A percentile compares a stretch with the other conserved stretches of the same genome.
Conservation (phyloP, 1,139 yeast species). For the Sugiyamaella castrensis region DNA sequence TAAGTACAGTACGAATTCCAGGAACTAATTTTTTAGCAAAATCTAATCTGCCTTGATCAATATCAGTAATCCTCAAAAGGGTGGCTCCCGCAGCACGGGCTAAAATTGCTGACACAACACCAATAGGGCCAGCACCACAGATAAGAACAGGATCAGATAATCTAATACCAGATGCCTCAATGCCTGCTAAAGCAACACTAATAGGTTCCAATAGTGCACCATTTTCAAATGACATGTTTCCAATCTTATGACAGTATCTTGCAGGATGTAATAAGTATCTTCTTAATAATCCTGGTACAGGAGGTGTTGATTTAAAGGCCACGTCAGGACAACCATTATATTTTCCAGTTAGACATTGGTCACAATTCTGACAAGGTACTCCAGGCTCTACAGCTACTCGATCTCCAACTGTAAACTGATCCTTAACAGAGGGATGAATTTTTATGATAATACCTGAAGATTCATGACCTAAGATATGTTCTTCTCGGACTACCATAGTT, state of each 20-base stretch:
- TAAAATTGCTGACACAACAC: constrained; percentile 71
- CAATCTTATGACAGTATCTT: constrained; percentile 76
- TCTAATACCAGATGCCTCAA: constrained; percentile 60
- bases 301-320: constrained; percentile 88
- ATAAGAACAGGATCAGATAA: constrained; percentile 76
- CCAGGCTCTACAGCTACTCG: constrained; percentile 77
- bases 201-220: constrained; percentile 91
- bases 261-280: constrained; percentile 73
- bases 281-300: constrained; percentile 64
- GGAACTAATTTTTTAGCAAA: constrained; percentile 36
- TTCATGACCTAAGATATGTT: constrained; percentile 61
- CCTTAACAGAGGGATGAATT: constrained; percentile 59
- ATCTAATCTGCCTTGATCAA: constrained; percentile 26
- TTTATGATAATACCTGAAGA: constrained; percentile 68
- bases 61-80: constrained; percentile 60
- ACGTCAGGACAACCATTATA: constrained; percentile 81
- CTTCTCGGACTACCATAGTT: constrained; percentile 39
- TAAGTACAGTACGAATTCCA: constrained; percentile 27
- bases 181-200: constrained; percentile 82
- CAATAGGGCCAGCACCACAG: constrained; percentile 95
- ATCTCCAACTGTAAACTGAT: constrained; percentile 38
- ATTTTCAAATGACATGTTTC: constrained; percentile 74
- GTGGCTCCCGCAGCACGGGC: constrained; percentile 84
- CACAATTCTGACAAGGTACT: constrained; percentile 72
- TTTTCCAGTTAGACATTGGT: constrained; percentile 69